phyloP scores from a whole-genome alignment of 768 basidiomycete species.

The Plicaturopsis crispa region DNA sequence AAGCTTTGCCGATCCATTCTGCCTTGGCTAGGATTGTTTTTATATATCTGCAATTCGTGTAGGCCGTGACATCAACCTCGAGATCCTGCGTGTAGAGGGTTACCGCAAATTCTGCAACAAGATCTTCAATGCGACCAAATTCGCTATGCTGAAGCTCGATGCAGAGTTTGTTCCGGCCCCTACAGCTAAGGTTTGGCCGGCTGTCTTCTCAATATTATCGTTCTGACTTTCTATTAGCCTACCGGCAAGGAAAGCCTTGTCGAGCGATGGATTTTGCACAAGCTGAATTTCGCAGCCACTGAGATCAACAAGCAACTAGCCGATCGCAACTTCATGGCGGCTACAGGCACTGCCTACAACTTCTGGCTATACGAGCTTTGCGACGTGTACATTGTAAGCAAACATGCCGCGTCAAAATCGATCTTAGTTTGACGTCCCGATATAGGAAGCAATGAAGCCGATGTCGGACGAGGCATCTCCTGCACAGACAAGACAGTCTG shows the following conservation, averaged over 20 bases:
- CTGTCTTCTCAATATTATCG: background rate
- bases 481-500: constrained; percentile 58
- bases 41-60: no score
- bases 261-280: constrained; percentile 93
- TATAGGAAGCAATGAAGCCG: constrained; percentile 96
- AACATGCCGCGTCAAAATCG: no score
- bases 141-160: constrained; percentile 97
- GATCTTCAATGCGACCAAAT: constrained; percentile 98
- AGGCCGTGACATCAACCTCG: constrained; percentile 97
- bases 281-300: constrained; percentile 73
- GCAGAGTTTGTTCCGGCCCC: constrained; percentile 71
- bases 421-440: no score
- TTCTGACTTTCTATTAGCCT: constrained; percentile 37
- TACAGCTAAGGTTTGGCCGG: constrained; percentile 46
- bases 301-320: constrained; percentile 72
- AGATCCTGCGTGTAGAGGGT: constrained; percentile 92
- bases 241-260: constrained; percentile 88
- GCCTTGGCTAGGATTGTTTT: background rate
- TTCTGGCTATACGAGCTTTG: constrained; percentile 99
- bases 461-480: constrained; percentile 81
- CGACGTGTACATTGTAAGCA: constrained; percentile 93
- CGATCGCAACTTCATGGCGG: constrained; percentile 88
- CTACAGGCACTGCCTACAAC: constrained; percentile 77
- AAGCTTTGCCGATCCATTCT: constrained; percentile 1
- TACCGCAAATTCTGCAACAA: constrained; percentile 99